Conservation (phyloP, 768 basidiomycete genomes). For the Kwoniella mangroviensis region DNA sequence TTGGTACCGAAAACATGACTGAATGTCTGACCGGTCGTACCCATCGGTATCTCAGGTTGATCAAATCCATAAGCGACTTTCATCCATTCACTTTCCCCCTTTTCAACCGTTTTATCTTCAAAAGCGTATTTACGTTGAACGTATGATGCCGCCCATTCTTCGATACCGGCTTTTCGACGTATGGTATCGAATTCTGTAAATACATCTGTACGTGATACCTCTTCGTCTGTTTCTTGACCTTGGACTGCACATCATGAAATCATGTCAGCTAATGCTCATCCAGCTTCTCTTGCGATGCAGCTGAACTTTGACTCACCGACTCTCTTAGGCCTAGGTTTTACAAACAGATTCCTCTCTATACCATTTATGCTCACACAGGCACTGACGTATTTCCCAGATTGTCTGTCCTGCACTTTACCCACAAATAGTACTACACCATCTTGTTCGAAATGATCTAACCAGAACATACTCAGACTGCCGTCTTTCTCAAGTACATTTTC, state of each 20-base stretch:
- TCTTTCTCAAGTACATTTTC: conserved; percentile 73
- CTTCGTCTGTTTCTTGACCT: conserved; percentile 72
- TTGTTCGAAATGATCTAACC: conserved; percentile 92
- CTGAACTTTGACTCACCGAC: conserved; percentile 59
- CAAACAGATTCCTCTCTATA: conserved; percentile 86
- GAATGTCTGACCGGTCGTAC: conserved; percentile 80
- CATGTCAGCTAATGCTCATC: not conserved
- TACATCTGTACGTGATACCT: conserved; percentile 73
- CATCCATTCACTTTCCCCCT: conserved; percentile 79
- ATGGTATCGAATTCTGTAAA: conserved; percentile 81
- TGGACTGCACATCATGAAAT: conserved; percentile 58
- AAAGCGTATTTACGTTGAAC: conserved; percentile 92
- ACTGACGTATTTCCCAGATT: conserved; percentile 66
- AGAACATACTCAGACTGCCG: conserved; percentile 86
- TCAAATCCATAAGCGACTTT: conserved; percentile 91
- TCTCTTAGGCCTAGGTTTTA: conserved; percentile 74
- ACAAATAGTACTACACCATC: conserved; percentile 80
- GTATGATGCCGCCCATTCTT: conserved; percentile 77
- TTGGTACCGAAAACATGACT: conserved; percentile 86
- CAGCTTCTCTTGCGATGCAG: not conserved
- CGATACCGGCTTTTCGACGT: conserved; percentile 72
- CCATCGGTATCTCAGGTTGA: conserved; percentile 73
- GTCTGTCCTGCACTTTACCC: conserved; percentile 86
- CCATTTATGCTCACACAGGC: conserved; percentile 84
- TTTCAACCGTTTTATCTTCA: conserved; percentile 78